Conservation (phyloP, 306 rosid species). For the Ammopiptanthus mongolicus region DNA sequence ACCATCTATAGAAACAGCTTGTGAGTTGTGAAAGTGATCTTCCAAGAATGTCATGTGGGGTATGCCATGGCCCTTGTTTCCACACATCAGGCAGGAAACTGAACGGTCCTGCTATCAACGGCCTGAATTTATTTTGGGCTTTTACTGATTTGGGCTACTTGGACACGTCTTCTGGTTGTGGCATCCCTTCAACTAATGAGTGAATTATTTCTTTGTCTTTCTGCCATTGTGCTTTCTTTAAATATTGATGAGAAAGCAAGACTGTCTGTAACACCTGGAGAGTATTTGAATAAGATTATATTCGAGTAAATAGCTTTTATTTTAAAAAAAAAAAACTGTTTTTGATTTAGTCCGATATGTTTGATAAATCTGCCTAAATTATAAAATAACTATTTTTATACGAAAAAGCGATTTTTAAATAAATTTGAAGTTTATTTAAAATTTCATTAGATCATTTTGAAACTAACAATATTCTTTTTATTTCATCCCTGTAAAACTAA, state of each 20-base stretch:
- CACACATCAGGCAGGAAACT: neutral
- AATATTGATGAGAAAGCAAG: neutral
- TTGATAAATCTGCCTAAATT: no score
- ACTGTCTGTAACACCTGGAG: neutral
- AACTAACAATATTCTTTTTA: no score
- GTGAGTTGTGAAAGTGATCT: neutral
- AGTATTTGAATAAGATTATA: no score
- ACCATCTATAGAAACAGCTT: neutral
- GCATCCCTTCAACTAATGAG: no score
- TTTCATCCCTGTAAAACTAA: no score
- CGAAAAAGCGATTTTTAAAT: no score
- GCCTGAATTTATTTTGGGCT: conserved; percentile 14
- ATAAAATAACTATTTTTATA: no score
- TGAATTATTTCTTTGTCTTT: neutral
- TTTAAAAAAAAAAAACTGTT: no score
- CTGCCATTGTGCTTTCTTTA: neutral
- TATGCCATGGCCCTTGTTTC: neutral
- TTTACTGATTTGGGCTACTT: neutral
- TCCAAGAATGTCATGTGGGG: conserved; percentile 1
- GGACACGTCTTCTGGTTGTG: neutral
- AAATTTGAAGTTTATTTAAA: no score
- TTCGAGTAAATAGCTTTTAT: no score
- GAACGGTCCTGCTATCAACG: neutral
- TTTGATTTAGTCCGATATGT: no score
- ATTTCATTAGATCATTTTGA: no score